phyloP scores from a whole-genome alignment of 1,284 basidiomycete species.

The Fomes fomentarius region DNA sequence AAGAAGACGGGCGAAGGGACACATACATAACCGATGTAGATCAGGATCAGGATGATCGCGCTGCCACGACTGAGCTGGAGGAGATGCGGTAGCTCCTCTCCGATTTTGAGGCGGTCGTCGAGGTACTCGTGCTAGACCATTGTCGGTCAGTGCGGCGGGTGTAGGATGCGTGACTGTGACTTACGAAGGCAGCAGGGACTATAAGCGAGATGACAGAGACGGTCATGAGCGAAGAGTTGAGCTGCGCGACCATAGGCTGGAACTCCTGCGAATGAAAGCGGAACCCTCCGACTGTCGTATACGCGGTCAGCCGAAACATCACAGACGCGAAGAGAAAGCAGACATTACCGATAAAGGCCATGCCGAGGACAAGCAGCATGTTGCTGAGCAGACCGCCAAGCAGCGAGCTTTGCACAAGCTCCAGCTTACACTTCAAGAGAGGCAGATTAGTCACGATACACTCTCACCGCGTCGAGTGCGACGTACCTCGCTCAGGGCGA shows the following conservation, averaged over 20 bases:
- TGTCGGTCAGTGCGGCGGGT: not conserved
- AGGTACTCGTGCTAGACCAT: not conserved
- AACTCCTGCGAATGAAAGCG: not conserved
- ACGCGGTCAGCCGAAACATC: not conserved
- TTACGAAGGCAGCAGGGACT: not conserved
- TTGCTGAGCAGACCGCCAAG: not conserved
- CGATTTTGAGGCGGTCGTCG: not conserved
- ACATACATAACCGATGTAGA: not conserved
- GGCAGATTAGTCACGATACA: no score
- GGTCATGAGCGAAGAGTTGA: not conserved
- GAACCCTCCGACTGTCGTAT: not conserved
- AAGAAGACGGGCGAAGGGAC: not conserved
- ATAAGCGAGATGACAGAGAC: not conserved
- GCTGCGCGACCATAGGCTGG: not conserved
- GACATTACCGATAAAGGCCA: not conserved
- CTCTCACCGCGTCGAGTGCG: no score
- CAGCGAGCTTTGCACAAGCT: not conserved
- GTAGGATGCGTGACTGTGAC: not conserved
- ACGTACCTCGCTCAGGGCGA: not conserved
- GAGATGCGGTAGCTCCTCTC: not conserved
- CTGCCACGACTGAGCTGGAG: not conserved
- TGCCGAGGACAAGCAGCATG: not conserved
- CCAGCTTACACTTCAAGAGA: not conserved
- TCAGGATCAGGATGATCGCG: not conserved
- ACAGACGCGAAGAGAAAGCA: not conserved